These are phyloP conservation scores for Rhododendron ovatum DNA, from an alignment of 148 eudicot species.

Conservation along the genomic window DNA sequence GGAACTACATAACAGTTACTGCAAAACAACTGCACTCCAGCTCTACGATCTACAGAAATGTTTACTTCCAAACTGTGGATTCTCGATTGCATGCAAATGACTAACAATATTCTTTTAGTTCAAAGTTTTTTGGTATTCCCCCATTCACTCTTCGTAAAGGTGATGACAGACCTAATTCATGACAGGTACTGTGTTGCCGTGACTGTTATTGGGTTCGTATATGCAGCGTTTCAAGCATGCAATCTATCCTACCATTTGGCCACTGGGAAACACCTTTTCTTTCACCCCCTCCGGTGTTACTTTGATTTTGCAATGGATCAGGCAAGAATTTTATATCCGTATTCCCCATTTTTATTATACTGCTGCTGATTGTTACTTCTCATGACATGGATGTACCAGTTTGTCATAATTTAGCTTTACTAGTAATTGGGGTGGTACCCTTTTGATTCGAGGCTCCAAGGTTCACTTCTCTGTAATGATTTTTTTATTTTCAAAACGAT, in stretches of 20 bases:
- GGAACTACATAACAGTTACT: background rate
- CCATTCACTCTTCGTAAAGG: background rate
- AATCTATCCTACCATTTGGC: conserved; percentile 43
- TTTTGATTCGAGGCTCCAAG: background rate
- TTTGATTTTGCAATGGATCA: conserved; percentile 84
- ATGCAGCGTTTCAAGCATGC: conserved; percentile 65
- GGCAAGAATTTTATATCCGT: conserved; percentile 40
- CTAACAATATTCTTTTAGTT: background rate
- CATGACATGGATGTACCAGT: background rate
- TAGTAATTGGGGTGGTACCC: background rate
- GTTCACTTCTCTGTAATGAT: background rate
- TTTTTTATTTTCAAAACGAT: background rate
- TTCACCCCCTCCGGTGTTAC: conserved; percentile 50
- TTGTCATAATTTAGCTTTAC: background rate
- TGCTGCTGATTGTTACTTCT: background rate
- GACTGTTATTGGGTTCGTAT: conserved; percentile 64
- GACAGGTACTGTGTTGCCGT: conserved; percentile 76
- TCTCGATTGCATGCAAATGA: background rate
- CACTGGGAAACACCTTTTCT: conserved; percentile 52
- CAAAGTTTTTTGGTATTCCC: background rate
- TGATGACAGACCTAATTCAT: conserved; percentile 7
- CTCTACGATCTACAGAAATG: background rate
- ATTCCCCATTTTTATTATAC: background rate
- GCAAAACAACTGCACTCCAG: background rate
- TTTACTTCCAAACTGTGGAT: background rate